phyloP scores from a whole-genome alignment of 345 rosid genomes.

The Acer saccharum region DNA sequence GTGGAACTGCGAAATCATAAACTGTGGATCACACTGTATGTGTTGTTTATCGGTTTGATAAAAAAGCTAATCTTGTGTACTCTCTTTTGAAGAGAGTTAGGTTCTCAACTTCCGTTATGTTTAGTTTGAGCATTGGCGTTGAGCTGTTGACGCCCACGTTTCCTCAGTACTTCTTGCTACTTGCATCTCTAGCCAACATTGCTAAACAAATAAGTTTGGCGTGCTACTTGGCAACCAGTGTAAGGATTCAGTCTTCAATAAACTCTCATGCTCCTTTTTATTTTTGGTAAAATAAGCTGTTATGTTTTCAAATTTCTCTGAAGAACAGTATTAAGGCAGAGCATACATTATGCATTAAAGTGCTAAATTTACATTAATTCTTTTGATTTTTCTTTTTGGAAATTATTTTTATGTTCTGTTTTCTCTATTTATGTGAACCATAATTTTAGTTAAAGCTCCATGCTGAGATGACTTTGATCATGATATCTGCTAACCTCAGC shows the following conservation, averaged over 20 bases:
- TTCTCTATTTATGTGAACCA: not conserved
- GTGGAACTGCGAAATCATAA: constrained; percentile 15
- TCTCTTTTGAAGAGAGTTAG: constrained; percentile 67
- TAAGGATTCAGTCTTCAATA: constrained; percentile 44
- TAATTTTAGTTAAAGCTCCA: not conserved
- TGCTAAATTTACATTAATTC: not conserved
- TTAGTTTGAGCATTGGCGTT: constrained; percentile 89
- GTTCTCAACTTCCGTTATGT: constrained; percentile 77
- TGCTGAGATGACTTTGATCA: not conserved
- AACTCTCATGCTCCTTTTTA: not conserved
- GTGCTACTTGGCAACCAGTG: constrained; percentile 80
- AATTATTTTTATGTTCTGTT: not conserved
- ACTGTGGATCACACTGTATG: not conserved
- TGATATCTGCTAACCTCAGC: not conserved
- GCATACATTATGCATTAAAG: not conserved
- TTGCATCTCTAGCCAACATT: constrained; percentile 83
- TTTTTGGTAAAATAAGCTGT: not conserved
- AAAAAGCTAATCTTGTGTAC: constrained; percentile 13
- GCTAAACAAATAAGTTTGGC: constrained; percentile 95
- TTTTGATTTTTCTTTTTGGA: not conserved
- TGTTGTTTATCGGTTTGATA: not conserved
- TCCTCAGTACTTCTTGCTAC: constrained; percentile 78
- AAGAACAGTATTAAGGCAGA: not conserved
- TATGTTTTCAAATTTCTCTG: not conserved
- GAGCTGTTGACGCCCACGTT: constrained; percentile 82